phyloP scores from a whole-genome alignment of 257 asterid genomes.

The Salvia splendens region DNA sequence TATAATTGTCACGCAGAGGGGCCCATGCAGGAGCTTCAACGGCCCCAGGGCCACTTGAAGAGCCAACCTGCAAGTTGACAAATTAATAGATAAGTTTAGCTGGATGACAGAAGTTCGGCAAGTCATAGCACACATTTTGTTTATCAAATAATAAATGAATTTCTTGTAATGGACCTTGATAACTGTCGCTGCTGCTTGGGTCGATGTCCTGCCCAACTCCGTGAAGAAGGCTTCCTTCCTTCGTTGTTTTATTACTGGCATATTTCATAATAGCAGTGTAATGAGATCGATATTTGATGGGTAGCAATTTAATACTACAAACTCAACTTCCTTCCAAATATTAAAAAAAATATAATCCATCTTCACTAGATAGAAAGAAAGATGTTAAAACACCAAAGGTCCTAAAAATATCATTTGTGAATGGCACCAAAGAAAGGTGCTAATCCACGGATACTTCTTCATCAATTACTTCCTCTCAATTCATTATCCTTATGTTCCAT shows the following conservation, averaged over 20 bases:
- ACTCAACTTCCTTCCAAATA: neutral
- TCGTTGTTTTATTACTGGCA: slow-evolving; percentile 67
- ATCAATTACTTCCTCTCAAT: no score
- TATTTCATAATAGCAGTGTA: slow-evolving; percentile 17
- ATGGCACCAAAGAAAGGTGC: no score
- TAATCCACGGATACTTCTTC: no score
- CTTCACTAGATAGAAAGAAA: no score
- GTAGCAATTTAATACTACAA: no score
- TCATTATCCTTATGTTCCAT: no score
- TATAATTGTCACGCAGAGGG: slow-evolving; percentile 86
- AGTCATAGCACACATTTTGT: neutral
- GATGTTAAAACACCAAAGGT: no score
- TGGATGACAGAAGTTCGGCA: neutral
- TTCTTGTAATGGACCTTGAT: slow-evolving; percentile 52
- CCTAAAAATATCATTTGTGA: no score
- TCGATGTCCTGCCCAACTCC: slow-evolving; percentile 66
- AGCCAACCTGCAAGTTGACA: slow-evolving; percentile 48
- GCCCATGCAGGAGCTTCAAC: slow-evolving; percentile 82
- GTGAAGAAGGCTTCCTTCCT: slow-evolving; percentile 91
- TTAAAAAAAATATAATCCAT: slow-evolving; percentile 1
- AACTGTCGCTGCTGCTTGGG: slow-evolving; percentile 45
- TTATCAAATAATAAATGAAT: neutral
- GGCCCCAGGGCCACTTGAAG: slow-evolving; percentile 46
- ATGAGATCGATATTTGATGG: slow-evolving; percentile 17
- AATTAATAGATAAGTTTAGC: slow-evolving; percentile 27